Evolutionary conservation across 176 grass and related monocot genomes (phyloP), one percentile per base, ranked within the genome.

Genomic region (Oryza brachyantha): DNA sequence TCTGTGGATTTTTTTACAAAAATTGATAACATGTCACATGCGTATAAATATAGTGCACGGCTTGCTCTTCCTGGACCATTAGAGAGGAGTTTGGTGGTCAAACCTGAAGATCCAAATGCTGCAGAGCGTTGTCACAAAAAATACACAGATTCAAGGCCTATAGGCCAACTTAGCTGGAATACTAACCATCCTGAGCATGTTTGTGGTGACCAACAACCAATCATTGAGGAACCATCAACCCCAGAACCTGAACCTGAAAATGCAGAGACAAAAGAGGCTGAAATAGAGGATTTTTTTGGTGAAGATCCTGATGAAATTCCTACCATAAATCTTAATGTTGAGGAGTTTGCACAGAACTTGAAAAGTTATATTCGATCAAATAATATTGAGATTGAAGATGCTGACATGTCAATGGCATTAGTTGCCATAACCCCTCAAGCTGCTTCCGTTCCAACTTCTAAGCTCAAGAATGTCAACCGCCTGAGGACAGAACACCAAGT

Each of bases 401-500:
- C 86, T 75, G 83, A 94, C 60, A 86, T 97, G 80, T 94, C 89
- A 19, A 88, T 82, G 77, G 89, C 91, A 36, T 75, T 97, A 64
- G 87, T 94, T 66, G 82, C 84, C 11, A 86, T 92, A 28, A 82
- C 79, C 25, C 82, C 94, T 68, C 87, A 90, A 65, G 85, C 55
- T 76, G 94, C 89, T 75, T 97, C 91, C 26, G 73, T 97, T 69
- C 94, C 94, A 83, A 91, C 82, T 74, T 83, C 80, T 36, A 97
- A 90, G 69, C 83, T 97, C 73, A 97, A 97, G 85, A 97, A 97
- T 60, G 41, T 94, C 46, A 92, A 87, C 81, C 89, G 94, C 25
- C 83, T 97, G 43, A 90, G 91, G 71, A 97, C 89, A 45, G 91
- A 94, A 74, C 91, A 97, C 89, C 89, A 92, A 88, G 94, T 92